Evolutionary conservation across 805 yeast species (phyloP), one percentile per base, ranked within the genome.

Genomic region (Saccharomycopsis malanga): DNA sequence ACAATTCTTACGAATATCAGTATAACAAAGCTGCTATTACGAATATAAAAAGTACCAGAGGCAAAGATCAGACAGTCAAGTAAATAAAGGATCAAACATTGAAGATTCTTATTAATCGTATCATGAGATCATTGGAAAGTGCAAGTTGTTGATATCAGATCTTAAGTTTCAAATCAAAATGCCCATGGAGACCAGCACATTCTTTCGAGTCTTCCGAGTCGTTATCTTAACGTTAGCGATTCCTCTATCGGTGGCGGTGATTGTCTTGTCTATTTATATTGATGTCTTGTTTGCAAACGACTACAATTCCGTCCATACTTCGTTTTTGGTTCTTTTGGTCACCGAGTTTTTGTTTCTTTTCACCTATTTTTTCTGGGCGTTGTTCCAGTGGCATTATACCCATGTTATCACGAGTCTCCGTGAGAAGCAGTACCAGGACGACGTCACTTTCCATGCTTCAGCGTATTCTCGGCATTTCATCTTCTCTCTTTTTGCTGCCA

Each of bases 311-410:
- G 14, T 42, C 12, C 30, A 42, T 17, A 24, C 46, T 4, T 34
- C 17, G 6, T 35, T 42, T 17, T 4, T 42, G 9, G 18, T 42
- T 4, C 24, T 42, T 4, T 21, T 42, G n/a, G 34, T 35, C 4
- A n/a, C 35, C 25, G 46, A 42, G 34, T 22, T 42, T 23, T 18
- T 42, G 4, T 42, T 35, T 24, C 14, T 22, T 17, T 23, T 42
- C 5, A 4, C 40, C n/a, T 41, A 30, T 18, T 20, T 30, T 10
- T 30, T 23, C 18, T 41, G 44, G 44, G 15, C 4, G 3, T 3
- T 30, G 9, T 15, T 14, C n/a, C 36, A 41, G 18, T 30, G 20
- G n/a, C 22, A 41, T 21, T 10, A 24, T 21, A 9, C 10, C 18
- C 14, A 9, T 10, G 15, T 24, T 9, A 27, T 9, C 30, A 27